These are phyloP conservation scores for Calocybe cyanea DNA, from an alignment of 768 basidiomycete genomes.

Conservation along the genomic window DNA sequence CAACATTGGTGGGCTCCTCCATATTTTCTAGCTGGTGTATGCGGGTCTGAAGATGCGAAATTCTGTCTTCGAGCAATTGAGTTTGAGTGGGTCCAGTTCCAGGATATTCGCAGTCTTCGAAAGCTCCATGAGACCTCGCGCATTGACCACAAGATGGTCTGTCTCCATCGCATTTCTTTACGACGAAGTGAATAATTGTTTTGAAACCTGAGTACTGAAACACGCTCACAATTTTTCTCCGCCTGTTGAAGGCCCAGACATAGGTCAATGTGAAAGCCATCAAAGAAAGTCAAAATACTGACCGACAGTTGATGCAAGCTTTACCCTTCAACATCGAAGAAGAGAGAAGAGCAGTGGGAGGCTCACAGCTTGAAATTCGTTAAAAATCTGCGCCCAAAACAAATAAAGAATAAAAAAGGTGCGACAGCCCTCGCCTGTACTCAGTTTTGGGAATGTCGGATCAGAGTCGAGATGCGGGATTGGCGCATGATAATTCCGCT, in stretches of 20 bases:
- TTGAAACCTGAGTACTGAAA: background rate
- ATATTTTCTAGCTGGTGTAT: conserved; percentile 38
- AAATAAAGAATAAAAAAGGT: background rate
- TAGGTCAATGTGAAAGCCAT: background rate
- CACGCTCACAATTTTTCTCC: conserved; percentile 43
- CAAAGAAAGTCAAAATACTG: conserved; percentile 10
- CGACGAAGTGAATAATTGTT: background rate
- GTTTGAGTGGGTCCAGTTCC: conserved; percentile 39
- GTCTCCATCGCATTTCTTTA: conserved; percentile 51
- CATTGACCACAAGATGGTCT: conserved; percentile 53
- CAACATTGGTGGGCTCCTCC: conserved; percentile 6
- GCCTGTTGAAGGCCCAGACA: conserved; percentile 24
- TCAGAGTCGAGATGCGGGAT: too few species aligned
- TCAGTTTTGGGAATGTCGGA: too few species aligned
- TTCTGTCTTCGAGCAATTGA: conserved; percentile 43
- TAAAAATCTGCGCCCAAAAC: background rate
- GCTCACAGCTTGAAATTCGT: background rate
- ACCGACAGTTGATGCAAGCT: conserved; percentile 54
- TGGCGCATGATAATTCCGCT: too few species aligned
- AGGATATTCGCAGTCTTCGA: conserved; percentile 56
- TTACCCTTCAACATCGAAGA: conserved; percentile 29
- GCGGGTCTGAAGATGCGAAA: conserved; percentile 39
- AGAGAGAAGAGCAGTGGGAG: background rate
- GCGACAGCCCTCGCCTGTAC: too few species aligned
- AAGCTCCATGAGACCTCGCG: conserved; percentile 30